Evolutionary conservation across 2,329 filamentous ascomycete species (phyloP).

Genomic region (Fusarium torreyae): DNA sequence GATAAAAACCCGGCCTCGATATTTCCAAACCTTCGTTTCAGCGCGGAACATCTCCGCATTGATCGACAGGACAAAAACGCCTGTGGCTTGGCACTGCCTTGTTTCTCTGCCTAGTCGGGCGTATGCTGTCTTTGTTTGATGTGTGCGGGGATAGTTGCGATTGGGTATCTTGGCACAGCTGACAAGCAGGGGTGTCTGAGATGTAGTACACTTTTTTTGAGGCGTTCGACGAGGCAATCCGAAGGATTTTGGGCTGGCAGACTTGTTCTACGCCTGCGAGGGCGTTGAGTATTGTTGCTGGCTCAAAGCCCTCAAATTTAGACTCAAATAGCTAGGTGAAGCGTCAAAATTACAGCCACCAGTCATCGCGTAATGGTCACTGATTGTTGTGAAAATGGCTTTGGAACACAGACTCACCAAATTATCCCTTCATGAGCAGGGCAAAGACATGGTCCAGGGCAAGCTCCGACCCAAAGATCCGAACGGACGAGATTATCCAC

Average conservation of each 20-base stretch:
- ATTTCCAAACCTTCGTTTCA: background rate
- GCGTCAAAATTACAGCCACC: background rate
- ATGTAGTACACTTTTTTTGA: background rate
- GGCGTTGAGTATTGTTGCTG: background rate
- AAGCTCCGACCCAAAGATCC: background rate
- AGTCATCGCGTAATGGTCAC: background rate
- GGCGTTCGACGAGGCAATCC: background rate
- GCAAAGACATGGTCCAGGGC: conserved; percentile 14
- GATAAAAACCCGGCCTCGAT: background rate
- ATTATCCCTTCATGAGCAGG: conserved; percentile 21
- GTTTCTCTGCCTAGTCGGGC: conserved; percentile 18
- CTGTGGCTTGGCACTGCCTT: conserved; percentile 6
- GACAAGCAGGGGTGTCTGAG: background rate
- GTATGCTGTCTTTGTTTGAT: conserved; percentile 5
- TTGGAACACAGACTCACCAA: conserved; percentile 17
- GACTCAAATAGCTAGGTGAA: background rate
- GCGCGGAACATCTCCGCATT: conserved; percentile 11
- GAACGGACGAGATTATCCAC: conserved; percentile 7
- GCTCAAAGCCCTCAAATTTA: too few species aligned
- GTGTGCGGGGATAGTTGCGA: background rate
- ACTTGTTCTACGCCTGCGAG: background rate
- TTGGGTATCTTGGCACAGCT: conserved; percentile 17
- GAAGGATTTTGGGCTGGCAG: background rate
- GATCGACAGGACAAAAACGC: conserved; percentile 24
- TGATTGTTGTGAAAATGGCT: conserved; percentile 7